Evolutionary conservation across 2,329 filamentous ascomycete genomes (phyloP).

Genomic region (Stachybotrys echinatus): DNA sequence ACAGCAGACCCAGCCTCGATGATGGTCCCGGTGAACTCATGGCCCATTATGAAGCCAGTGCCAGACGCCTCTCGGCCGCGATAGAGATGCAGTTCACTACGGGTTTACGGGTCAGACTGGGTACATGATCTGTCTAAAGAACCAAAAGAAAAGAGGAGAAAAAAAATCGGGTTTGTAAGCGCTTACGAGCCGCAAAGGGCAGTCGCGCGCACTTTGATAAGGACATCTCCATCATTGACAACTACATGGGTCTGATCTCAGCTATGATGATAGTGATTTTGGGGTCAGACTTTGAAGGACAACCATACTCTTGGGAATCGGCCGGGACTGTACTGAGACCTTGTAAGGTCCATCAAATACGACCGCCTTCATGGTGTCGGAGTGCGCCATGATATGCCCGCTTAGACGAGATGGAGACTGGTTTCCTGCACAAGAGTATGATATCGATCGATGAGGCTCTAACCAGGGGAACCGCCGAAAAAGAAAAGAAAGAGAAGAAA

Average conservation of each 20-base stretch:
- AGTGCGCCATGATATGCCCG: slow-evolving; percentile 21
- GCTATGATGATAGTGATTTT: background rate
- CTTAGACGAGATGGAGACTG: too few species aligned
- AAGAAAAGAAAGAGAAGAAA: background rate
- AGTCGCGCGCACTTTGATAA: slow-evolving; percentile 77
- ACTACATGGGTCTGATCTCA: slow-evolving; percentile 34
- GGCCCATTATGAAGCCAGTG: slow-evolving; percentile 66
- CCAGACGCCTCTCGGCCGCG: slow-evolving; percentile 71
- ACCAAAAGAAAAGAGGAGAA: background rate
- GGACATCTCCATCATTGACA: slow-evolving; percentile 65
- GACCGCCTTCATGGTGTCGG: slow-evolving; percentile 75
- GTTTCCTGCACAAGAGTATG: too few species aligned
- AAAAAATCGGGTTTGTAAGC: too few species aligned
- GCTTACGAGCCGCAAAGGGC: slow-evolving; percentile 83
- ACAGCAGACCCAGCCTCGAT: slow-evolving; percentile 63
- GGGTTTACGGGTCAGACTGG: background rate
- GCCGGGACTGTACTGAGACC: slow-evolving; percentile 72
- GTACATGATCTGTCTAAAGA: slow-evolving; percentile 4
- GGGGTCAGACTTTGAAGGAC: background rate
- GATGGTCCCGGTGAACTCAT: slow-evolving; percentile 80
- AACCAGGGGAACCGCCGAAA: slow-evolving; percentile 4
- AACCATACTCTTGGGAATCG: slow-evolving; percentile 58
- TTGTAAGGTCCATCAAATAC: slow-evolving; percentile 77
- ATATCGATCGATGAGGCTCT: too few species aligned
- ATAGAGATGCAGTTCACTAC: slow-evolving; percentile 78